A percentile compares a stretch with the other conserved stretches of the same genome.
Evolutionary conservation across 2,329 filamentous ascomycete genomes (phyloP).

Genomic region (Monascus ruber): DNA sequence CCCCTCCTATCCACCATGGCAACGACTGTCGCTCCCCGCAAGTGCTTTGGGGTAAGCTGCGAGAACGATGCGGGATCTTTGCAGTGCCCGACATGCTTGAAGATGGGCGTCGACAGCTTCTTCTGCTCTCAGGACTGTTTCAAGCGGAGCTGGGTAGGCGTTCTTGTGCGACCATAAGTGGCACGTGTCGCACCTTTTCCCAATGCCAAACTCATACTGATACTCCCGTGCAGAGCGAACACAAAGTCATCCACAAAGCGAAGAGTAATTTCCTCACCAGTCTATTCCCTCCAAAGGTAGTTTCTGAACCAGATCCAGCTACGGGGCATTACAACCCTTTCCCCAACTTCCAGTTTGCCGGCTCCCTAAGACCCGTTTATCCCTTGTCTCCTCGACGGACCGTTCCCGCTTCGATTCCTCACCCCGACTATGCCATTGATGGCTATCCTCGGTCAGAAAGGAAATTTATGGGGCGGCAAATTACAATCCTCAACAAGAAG

Average conservation of each 20-base stretch:
- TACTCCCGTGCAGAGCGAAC: slow-evolving; percentile 49
- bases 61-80: slow-evolving; percentile 72
- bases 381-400: slow-evolving; percentile 61
- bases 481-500: slow-evolving; percentile 68
- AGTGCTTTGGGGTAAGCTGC: slow-evolving; percentile 73
- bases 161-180: slow-evolving; percentile 17
- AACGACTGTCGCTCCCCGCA: slow-evolving; percentile 24
- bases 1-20: slow-evolving; percentile 9
- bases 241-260: slow-evolving; percentile 77
- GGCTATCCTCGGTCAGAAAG: slow-evolving; percentile 61
- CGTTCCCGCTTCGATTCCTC: slow-evolving; percentile 67
- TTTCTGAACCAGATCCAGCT: slow-evolving; percentile 85
- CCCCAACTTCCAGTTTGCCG: slow-evolving; percentile 74
- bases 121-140: slow-evolving; percentile 99
- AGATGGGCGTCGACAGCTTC: slow-evolving; percentile 79
- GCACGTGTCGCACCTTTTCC: slow-evolving; percentile 6
- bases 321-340: slow-evolving; percentile 88
- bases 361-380: slow-evolving; percentile 73
- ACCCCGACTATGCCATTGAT: slow-evolving; percentile 79
- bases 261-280: slow-evolving; percentile 64
- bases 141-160: slow-evolving; percentile 89
- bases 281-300: slow-evolving; percentile 64
- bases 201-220: slow-evolving; percentile 5
- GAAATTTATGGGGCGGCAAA: slow-evolving; percentile 57
- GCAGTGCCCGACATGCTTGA: slow-evolving; percentile 92